Evolutionary conservation across 768 basidiomycete species (phyloP).

Genomic region (Podaxis rugospora): DNA sequence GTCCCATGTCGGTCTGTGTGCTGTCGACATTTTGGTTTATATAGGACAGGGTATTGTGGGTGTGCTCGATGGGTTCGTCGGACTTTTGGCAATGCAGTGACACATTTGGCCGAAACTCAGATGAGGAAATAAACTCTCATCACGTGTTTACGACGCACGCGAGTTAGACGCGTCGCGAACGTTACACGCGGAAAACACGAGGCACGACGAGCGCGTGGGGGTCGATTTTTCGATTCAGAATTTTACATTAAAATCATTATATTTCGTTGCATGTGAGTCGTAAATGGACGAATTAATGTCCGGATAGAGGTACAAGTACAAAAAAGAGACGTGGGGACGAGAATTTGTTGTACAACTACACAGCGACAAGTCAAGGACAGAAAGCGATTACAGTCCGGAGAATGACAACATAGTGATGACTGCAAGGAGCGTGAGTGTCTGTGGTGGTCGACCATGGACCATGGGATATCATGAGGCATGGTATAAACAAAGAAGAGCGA

Average conservation of each 20-base stretch:
- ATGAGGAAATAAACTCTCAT: constrained; percentile 4
- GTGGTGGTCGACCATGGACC: not conserved
- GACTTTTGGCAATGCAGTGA: not conserved
- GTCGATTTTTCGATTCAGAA: not conserved
- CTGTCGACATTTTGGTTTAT: constrained; percentile 66
- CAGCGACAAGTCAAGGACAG: not conserved
- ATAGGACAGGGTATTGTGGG: not conserved
- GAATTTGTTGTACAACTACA: not conserved
- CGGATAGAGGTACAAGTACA: constrained; percentile 8
- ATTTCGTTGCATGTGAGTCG: not conserved
- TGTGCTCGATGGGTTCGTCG: not conserved
- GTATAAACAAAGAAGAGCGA: constrained; percentile 1
- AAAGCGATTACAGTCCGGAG: not conserved
- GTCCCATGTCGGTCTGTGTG: constrained; percentile 95
- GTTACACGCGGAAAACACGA: constrained; percentile 11
- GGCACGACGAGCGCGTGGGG: not conserved
- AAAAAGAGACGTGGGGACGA: not conserved
- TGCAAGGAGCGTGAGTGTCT: not conserved
- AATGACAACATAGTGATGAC: not conserved
- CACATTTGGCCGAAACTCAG: not conserved
- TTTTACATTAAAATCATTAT: constrained; percentile 3
- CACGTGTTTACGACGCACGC: constrained; percentile 11
- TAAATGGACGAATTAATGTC: not conserved
- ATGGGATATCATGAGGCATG: constrained; percentile 7
- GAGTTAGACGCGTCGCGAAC: constrained; percentile 13